Evolutionary conservation across 306 rosid genomes (phyloP), one percentile per base, ranked within the genome.

Genomic region (Begonia peltatifolia): DNA sequence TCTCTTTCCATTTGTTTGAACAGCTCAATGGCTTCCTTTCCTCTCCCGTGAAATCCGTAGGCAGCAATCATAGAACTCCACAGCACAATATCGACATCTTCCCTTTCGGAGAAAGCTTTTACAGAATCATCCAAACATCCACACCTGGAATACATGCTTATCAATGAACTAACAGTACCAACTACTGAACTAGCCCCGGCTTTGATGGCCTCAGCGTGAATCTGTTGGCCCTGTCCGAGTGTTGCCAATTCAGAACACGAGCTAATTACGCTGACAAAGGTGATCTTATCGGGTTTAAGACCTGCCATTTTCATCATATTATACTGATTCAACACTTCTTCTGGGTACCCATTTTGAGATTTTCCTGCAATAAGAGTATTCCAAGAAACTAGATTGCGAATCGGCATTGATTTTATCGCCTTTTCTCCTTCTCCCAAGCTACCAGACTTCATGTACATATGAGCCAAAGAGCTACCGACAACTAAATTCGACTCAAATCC

Each of bases 31-130:
- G 85, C 73, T 17, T 66, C 79, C 14, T 54, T 43, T 53, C 80
- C 72, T 64, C 73, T 71, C 44, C 90, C 90, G 53, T 70, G 78
- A 74, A 73, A 69, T 42, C 80, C 82, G 60, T 78, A 68, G 57
- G 82, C 90, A 60, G 75, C 79, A 68, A 78, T 78, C 63, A 82
- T 64, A 46, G 85, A 82, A 75, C 71, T 75, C 85, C 90, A 78
- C 14, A 72, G 79, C 80, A 68, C 61, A 74, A 74, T 23, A 10
- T 43, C n/a, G 0, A 5, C 47, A 10, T 43, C 47, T 1, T 10
- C 47, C 2, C 47, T 13, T 63, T 6, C 48, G 8, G 4, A 12
- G 17, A 82, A 82, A 56, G 73, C 58, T 52, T 44, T 72, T 11
- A 59, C 44, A 52, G 82, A 78, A 50, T 60, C 55, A 43, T 73